Evolutionary conservation across 306 rosid species (phyloP), one percentile per base, ranked within the genome.

Genomic region (Urtica urens): DNA sequence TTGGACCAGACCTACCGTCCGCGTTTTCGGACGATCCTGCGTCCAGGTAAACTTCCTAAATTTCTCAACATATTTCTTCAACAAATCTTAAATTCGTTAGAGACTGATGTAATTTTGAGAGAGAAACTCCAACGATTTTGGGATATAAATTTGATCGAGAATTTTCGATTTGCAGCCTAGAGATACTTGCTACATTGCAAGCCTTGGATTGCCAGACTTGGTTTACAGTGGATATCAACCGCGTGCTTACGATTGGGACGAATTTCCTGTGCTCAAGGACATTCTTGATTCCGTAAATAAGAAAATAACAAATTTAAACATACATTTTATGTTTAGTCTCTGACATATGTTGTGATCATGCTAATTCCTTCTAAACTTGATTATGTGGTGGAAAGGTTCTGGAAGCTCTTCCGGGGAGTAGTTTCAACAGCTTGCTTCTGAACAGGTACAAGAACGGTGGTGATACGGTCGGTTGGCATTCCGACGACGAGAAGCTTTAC

Each of bases 401-500:
- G 41, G 69, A 84, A 57, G 93, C 84, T 47, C 84, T 88, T 62
- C 95, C 97, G 6, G 90, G 88, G 60, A 88, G 87, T 68, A 72
- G 64, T 66, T 88, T 88, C 61, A 84, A 88, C 65, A 88, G 97
- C 87, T 70, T 84, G 55, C 78, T 88, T 46, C 55, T 88, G 44
- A 81, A 88, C 67, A 88, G 93, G 72, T 90, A 84, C 60, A 77
- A 77, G 49, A 77, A 82, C 55, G 95, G 97, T 48, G 70, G 72
- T 59, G 95, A 90, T 68, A 66, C 68, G 66, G 93, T 79, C 53
- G 93, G 78, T 64, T 90, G 97, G 97, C 97, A 90, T 70, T 68
- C 97, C 59, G 97, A 90, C 55, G 93, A 79, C 66, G 97, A 90
- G 68, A 84, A 84, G 62, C 71, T 90, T 30, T 90, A 90, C 63